These are phyloP conservation scores for Starmerella davenportii DNA, from an alignment of 805 yeast genomes.

Conservation along the genomic window DNA sequence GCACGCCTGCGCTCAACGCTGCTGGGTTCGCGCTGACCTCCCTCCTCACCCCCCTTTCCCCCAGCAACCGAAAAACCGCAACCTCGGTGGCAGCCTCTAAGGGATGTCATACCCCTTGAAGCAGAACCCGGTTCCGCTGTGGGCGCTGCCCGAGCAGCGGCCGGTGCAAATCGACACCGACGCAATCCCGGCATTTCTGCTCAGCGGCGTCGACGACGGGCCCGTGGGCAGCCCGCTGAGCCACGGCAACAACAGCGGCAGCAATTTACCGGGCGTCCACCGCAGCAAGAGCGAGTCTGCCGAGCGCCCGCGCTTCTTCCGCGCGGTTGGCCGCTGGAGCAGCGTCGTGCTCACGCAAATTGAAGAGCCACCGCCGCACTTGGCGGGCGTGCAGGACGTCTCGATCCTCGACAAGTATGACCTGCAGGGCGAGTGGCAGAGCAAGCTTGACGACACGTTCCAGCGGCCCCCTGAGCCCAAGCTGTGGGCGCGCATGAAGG, in stretches of 20 bases:
- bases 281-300: background rate
- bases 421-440: constrained; percentile 15
- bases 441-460: constrained; percentile 7
- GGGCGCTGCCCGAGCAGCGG: constrained; percentile 11
- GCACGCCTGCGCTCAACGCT: too few species aligned
- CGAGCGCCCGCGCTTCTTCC: constrained; percentile 2
- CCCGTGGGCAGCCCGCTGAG: background rate
- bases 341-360: background rate
- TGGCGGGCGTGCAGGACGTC: constrained; percentile 4
- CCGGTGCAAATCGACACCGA: constrained; percentile 7
- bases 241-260: background rate
- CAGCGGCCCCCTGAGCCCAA: constrained; percentile 1
- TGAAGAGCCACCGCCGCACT: background rate
- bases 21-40: too few species aligned
- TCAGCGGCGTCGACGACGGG: background rate
- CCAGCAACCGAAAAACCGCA: too few species aligned
- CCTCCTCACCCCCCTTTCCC: too few species aligned
- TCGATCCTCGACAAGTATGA: constrained; percentile 11
- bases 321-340: constrained; percentile 12
- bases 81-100: too few species aligned
- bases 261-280: background rate
- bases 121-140: constrained; percentile 15
- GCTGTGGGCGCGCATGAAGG: constrained; percentile 2
- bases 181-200: constrained; percentile 11
- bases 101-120: constrained; percentile 10